Conservation (phyloP, 139 green algal species). For the Spirogloea muscicola region DNA sequence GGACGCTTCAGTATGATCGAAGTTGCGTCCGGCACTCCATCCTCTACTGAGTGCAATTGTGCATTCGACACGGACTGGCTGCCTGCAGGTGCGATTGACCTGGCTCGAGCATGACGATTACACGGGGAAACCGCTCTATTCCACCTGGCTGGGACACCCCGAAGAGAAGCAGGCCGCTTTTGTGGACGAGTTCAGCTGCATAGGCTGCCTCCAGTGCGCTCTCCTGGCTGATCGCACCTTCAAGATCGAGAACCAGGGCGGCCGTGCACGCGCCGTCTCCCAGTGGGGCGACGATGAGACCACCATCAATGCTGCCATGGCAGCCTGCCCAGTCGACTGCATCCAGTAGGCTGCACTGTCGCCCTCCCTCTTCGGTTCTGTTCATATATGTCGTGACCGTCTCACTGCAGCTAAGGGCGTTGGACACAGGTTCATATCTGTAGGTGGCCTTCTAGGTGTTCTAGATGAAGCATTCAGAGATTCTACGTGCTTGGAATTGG, state of each 20-base stretch:
- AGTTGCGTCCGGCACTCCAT: background rate
- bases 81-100: constrained; percentile 24
- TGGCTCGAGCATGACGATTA: constrained; percentile 32
- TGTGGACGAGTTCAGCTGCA: constrained; percentile 45
- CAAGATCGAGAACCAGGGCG: constrained; percentile 17
- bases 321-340: constrained; percentile 44
- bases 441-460: too few species aligned
- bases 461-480: too few species aligned
- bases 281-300: constrained; percentile 43
- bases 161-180: constrained; percentile 27
- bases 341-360: constrained; percentile 27
- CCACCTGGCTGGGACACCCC: constrained; percentile 8
- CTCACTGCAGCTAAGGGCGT: background rate
- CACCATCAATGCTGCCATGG: constrained; percentile 39
- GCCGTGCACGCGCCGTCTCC: constrained; percentile 23
- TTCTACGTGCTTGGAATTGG: too few species aligned
- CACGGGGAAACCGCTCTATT: constrained; percentile 13
- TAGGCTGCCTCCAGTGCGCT: constrained; percentile 41
- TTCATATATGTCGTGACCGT: background rate
- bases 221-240: constrained; percentile 29
- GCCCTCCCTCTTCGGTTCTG: background rate
- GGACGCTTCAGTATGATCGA: too few species aligned
- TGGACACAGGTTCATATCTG: background rate
- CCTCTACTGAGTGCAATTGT: background rate
- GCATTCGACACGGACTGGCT: too few species aligned